Evolutionary conservation across 768 basidiomycete genomes (phyloP).

Genomic region (Lactarius indigo): DNA sequence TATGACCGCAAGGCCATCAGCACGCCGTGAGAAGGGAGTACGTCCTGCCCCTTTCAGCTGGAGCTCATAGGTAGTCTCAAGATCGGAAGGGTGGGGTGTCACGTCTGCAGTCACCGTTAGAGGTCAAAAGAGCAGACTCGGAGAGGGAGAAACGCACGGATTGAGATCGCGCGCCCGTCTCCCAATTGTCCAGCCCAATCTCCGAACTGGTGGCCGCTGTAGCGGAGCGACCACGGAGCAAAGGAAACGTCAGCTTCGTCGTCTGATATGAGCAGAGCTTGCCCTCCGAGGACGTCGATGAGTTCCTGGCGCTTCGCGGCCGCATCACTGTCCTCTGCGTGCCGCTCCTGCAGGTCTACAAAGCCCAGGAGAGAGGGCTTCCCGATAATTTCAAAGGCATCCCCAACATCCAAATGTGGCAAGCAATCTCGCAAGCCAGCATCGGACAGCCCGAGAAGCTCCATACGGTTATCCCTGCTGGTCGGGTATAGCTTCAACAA

Average conservation of each 20-base stretch:
- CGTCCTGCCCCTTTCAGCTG: slow-evolving; percentile 95
- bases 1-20: slow-evolving; percentile 94
- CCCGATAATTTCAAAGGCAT: slow-evolving; percentile 68
- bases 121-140: not conserved
- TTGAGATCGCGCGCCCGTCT: slow-evolving; percentile 91
- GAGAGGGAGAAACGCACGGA: slow-evolving; percentile 43
- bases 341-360: slow-evolving; percentile 30
- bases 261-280: slow-evolving; percentile 60
- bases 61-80: slow-evolving; percentile 65
- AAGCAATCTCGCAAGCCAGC: slow-evolving; percentile 69
- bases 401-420: slow-evolving; percentile 84
- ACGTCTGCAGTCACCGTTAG: slow-evolving; percentile 47
- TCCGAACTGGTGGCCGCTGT: slow-evolving; percentile 91
- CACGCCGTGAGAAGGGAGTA: slow-evolving; percentile 88
- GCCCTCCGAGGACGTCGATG: slow-evolving; percentile 77
- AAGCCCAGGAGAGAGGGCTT: slow-evolving; percentile 45
- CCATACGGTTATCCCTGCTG: slow-evolving; percentile 48
- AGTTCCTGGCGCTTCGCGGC: slow-evolving; percentile 61
- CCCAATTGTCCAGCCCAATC: slow-evolving; percentile 92
- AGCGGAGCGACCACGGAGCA: slow-evolving; percentile 80
- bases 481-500: slow-evolving; percentile 46
- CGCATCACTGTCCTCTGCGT: slow-evolving; percentile 32
- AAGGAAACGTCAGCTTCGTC: slow-evolving; percentile 35
- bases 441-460: slow-evolving; percentile 71
- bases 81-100: slow-evolving; percentile 65